Percentiles rank a stretch among this genome's conserved stretches.
phyloP scores from a whole-genome alignment of 2,329 filamentous ascomycete species.

The Phyllachora maydis region DNA sequence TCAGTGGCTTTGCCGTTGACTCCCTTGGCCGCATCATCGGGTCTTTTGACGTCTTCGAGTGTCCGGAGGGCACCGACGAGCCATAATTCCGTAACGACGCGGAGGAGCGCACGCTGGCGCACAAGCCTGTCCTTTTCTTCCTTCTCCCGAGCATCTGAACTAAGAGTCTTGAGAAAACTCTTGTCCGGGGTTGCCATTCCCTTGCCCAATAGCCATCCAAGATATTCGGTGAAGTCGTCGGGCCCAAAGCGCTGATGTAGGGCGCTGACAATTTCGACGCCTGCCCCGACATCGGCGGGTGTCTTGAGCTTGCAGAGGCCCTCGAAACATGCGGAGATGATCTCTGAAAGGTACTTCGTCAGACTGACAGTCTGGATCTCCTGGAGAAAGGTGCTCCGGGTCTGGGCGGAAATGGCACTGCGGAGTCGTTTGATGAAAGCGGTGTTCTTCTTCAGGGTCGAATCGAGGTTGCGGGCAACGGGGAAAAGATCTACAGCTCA shows the following conservation, averaged over 20 bases:
- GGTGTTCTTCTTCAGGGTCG: constrained; percentile 93
- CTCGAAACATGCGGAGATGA: constrained; percentile 89
- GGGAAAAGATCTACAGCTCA: constrained; percentile 46
- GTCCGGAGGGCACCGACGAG: constrained; percentile 75
- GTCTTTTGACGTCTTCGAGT: constrained; percentile 42
- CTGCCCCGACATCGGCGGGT: constrained; percentile 77
- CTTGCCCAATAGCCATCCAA: constrained; percentile 82
- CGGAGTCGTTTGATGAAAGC: constrained; percentile 93
- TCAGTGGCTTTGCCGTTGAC: constrained; percentile 41
- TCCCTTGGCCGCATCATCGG: constrained; percentile 43
- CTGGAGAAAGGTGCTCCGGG: constrained; percentile 65
- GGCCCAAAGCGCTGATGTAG: constrained; percentile 89
- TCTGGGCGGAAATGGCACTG: constrained; percentile 65
- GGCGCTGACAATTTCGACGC: constrained; percentile 85
- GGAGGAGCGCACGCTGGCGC: constrained; percentile 67
- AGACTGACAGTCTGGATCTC: constrained; percentile 81
- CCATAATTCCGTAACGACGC: constrained; percentile 92
- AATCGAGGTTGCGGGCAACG: constrained; percentile 67
- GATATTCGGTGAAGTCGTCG: constrained; percentile 70
- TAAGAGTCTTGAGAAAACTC: constrained; percentile 54
- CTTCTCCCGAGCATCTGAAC: constrained; percentile 68
- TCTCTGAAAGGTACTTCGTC: constrained; percentile 92
- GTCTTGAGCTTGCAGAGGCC: constrained; percentile 82
- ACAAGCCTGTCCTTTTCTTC: constrained; percentile 88
- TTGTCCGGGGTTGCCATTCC: constrained; percentile 85